These are phyloP conservation scores for Lotmaria passim DNA, from an alignment of 208 protist species.

Conservation along the genomic window DNA sequence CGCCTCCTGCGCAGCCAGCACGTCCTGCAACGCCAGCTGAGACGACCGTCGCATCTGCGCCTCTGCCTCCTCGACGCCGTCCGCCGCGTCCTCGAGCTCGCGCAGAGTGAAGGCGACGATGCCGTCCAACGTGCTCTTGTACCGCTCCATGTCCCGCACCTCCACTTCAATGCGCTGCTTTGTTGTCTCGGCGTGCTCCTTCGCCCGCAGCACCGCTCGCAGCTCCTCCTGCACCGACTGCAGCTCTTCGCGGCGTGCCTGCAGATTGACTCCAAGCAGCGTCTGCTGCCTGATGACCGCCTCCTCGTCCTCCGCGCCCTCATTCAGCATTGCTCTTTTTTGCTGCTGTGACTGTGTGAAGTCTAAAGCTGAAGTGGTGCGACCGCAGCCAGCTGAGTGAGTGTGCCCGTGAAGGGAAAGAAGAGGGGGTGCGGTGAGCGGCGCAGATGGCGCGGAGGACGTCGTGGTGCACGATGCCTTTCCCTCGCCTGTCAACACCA, in stretches of 20 bases:
- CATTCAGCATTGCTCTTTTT: too few relatives aligned
- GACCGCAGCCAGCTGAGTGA: too few relatives aligned
- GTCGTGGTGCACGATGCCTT: too few relatives aligned
- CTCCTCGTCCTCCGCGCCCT: slow-evolving; percentile 1
- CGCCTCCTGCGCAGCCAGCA: slow-evolving; percentile 8
- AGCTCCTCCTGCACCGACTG: slow-evolving; percentile 9
- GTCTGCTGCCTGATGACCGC: neutral
- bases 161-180: neutral
- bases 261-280: neutral
- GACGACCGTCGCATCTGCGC: neutral
- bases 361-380: too few relatives aligned
- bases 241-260: neutral
- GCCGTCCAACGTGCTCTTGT: slow-evolving; percentile 20
- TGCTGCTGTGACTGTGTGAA: too few relatives aligned
- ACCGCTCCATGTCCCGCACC: slow-evolving; percentile 20
- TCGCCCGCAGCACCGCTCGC: neutral
- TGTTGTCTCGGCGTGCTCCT: slow-evolving; percentile 3
- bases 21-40: neutral
- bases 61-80: slow-evolving; percentile 24
- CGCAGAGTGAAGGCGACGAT: slow-evolving; percentile 22
- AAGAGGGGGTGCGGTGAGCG: too few relatives aligned
- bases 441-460: too few relatives aligned
- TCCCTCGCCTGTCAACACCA: too few relatives aligned
- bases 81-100: slow-evolving; percentile 16
- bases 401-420: too few relatives aligned